Percentiles rank a stretch among this genome's conserved stretches.
Conservation (phyloP, 495 filamentous ascomycete genomes). For the Neurospora discreta region DNA sequence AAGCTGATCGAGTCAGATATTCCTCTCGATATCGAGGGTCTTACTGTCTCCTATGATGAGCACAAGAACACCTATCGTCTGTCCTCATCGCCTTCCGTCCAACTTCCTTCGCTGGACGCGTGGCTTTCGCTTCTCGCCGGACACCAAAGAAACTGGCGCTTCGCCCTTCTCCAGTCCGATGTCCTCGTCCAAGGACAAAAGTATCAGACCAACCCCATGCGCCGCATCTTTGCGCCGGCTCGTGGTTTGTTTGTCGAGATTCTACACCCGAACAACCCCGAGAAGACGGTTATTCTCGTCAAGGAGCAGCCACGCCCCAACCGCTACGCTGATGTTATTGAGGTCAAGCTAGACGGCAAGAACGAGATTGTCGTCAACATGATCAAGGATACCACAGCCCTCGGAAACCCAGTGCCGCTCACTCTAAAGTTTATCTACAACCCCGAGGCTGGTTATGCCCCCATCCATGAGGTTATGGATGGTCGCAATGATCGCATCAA, state of each 20-base stretch:
- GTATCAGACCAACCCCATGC: constrained; percentile 94
- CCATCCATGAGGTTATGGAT: constrained; percentile 91
- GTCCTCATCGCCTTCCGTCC: constrained; percentile 52
- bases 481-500: constrained; percentile 92
- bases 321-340: constrained; percentile 68
- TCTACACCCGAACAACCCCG: constrained; percentile 59
- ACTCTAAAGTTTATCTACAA: constrained; percentile 82
- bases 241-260: constrained; percentile 85
- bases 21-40: constrained; percentile 62
- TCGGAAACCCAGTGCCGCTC: constrained; percentile 65
- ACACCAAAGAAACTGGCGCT: constrained; percentile 72
- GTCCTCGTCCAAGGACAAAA: constrained; percentile 91
- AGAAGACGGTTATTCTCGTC: constrained; percentile 70
- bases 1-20: constrained; percentile 53
- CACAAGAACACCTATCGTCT: constrained; percentile 73
- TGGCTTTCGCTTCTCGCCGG: constrained; percentile 92
- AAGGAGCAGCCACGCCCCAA: constrained; percentile 50
- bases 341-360: constrained; percentile 62
- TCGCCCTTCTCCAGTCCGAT: constrained; percentile 94
- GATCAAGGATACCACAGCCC: constrained; percentile 80
- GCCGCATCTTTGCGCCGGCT: constrained; percentile 74
- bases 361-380: constrained; percentile 75
- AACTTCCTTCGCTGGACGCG: constrained; percentile 63
- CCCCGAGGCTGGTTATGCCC: constrained; percentile 88
- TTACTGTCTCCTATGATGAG: constrained; percentile 62